A percentile compares a stretch with the other conserved stretches of the same genome.
Evolutionary conservation across 306 rosid species (phyloP).

Genomic region (Fagus crenata): DNA sequence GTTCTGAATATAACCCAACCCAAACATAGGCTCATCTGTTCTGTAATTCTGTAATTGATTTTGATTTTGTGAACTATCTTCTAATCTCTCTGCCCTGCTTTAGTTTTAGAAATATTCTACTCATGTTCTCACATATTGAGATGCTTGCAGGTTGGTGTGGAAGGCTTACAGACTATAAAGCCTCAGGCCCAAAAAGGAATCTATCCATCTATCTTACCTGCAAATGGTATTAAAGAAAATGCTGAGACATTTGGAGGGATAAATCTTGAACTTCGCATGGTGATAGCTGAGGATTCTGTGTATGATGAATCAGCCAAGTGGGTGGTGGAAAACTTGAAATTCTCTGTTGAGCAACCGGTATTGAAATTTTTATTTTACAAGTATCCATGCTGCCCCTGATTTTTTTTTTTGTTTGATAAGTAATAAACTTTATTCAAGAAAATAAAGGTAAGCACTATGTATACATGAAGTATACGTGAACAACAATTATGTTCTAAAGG

Average conservation of each 20-base stretch:
- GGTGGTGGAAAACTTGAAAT: constrained; percentile 81
- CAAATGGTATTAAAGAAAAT: constrained; percentile 59
- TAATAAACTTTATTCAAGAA: no score
- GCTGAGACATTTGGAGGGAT: constrained; percentile 59
- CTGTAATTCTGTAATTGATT: constrained; percentile 6
- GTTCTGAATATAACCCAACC: background rate
- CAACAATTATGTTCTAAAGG: no score
- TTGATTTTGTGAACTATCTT: constrained; percentile 3
- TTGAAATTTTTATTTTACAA: constrained; percentile 27
- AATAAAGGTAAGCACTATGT: no score
- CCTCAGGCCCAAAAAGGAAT: constrained; percentile 52
- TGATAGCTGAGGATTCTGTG: constrained; percentile 52
- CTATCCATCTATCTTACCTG: constrained; percentile 38
- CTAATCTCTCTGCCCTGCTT: constrained; percentile 18
- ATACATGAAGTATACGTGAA: no score
- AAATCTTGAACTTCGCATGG: constrained; percentile 66
- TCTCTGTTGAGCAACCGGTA: constrained; percentile 85
- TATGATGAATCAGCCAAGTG: constrained; percentile 65
- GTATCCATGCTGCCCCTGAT: constrained; percentile 7
- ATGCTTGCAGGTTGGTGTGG: constrained; percentile 67
- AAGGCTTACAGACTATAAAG: constrained; percentile 80
- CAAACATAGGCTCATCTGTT: background rate
- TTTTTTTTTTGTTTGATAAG: no score
- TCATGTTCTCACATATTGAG: constrained; percentile 19
- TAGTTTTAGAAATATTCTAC: constrained; percentile 18